These are phyloP conservation scores for Vitis hybrid DNA, from an alignment of 177 flowering plant species.

Conservation along the genomic window DNA sequence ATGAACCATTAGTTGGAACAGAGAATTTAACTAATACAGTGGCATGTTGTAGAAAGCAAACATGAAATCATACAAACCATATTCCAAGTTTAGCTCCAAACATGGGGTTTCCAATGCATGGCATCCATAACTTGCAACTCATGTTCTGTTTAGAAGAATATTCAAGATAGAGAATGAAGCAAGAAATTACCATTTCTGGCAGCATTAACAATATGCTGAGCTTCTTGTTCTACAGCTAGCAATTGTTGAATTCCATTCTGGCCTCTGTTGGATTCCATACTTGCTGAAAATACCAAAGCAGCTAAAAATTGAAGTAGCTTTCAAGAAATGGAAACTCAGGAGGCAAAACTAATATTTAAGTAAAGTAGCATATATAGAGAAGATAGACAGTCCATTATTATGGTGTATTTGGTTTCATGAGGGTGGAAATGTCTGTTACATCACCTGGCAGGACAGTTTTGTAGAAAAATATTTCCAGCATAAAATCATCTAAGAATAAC, in stretches of 20 bases:
- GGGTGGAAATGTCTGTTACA: background rate
- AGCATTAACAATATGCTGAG: constrained; percentile 81
- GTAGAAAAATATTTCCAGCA: background rate
- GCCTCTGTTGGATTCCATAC: constrained; percentile 61
- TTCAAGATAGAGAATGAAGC: background rate
- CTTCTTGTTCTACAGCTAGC: constrained; percentile 87
- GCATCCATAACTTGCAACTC: background rate
- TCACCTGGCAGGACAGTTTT: background rate
- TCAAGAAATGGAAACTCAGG: background rate
- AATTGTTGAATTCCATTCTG: constrained; percentile 78
- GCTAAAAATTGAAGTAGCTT: background rate
- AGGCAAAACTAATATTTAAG: background rate
- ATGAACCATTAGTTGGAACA: background rate
- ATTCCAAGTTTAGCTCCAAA: background rate
- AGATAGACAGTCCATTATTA: background rate
- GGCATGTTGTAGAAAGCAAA: background rate
- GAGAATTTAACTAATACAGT: background rate
- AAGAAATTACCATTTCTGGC: constrained; percentile 63
- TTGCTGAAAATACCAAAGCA: constrained; percentile 12
- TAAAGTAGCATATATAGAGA: background rate
- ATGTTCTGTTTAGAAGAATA: no score
- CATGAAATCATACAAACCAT: background rate
- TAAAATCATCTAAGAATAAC: background rate
- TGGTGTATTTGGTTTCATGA: background rate
- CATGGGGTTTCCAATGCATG: background rate